A percentile compares a stretch with the other conserved stretches of the same genome.
phyloP scores from a whole-genome alignment of 148 eudicot genomes.

The Beta vulgaris region DNA sequence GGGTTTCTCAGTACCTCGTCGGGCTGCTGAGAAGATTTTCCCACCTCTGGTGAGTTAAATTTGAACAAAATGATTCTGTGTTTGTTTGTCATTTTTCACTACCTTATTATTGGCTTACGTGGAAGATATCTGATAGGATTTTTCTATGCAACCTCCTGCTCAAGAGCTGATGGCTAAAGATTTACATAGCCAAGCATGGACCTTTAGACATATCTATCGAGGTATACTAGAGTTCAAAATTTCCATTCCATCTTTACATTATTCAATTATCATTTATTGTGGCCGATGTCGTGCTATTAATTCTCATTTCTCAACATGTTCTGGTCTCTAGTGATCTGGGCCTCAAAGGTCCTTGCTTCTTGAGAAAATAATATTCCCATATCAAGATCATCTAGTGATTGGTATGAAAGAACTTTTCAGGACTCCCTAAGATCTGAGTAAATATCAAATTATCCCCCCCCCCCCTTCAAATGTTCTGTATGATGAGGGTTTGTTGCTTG shows the following conservation, averaged over 20 bases:
- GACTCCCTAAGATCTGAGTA: not conserved
- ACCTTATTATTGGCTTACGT: slow-evolving; percentile 34
- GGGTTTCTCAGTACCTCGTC: slow-evolving; percentile 96
- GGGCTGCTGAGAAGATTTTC: slow-evolving; percentile 97
- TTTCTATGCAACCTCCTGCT: slow-evolving; percentile 96
- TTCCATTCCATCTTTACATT: not conserved
- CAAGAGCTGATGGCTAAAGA: slow-evolving; percentile 94
- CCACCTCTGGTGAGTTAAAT: slow-evolving; percentile 72
- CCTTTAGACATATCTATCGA: slow-evolving; percentile 89
- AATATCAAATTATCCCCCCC: not conserved
- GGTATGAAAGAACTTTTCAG: not conserved
- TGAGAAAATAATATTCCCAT: not conserved
- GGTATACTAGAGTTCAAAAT: slow-evolving; percentile 35
- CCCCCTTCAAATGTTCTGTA: not conserved
- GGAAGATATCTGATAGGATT: slow-evolving; percentile 57
- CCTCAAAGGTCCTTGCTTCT: not conserved
- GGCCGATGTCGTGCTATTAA: no score
- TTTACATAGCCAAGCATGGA: slow-evolving; percentile 93
- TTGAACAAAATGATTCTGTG: not conserved
- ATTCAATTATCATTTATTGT: not conserved
- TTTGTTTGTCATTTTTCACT: not conserved
- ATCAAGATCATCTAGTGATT: not conserved
- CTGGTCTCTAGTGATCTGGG: not conserved
- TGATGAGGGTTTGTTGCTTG: not conserved
- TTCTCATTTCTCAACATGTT: not conserved